Evolutionary conservation across 2,329 filamentous ascomycete genomes (phyloP), one percentile per base, ranked within the genome.

Genomic region (Diaporthe sp.): DNA sequence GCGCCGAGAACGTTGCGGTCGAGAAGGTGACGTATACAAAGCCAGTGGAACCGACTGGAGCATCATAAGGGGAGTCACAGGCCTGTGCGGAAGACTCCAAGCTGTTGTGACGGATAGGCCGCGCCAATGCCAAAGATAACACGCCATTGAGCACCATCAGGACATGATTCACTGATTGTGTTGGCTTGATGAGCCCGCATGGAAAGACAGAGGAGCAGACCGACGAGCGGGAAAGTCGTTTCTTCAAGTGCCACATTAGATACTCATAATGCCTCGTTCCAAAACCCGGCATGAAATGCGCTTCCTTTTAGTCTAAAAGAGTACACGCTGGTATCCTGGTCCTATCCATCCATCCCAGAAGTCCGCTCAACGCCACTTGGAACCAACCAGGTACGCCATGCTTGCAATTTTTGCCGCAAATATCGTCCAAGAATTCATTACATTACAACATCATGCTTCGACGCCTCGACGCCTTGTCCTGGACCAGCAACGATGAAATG

Each of bases 11-110:
- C 75, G 94, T 96, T 59, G 93, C 92, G 22, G 94, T 96, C 55
- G 94, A 96, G 83, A 96, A 96, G 86, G 93, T 96, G 76, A 95
- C 94, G 68, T 96, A 94, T 83, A 94, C 94, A 79, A 96, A 95
- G 86, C 92, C 92, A 51, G 90, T 92, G 72, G 89, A 91, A 78
- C 88, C 90, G 44, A 85, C 87, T 66, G 85, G 84, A 27, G 83
- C 85, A 70, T 87, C 88, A 80, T 90, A 85, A 85, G 79, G 73
- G 71, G 30, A 27, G 27, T 53, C 4, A 25, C 12, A n/a, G 27
- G 50, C n/a, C 27, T 56, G 35, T n/a, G 27, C 25, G 27, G 30
- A 35, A 50, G 25, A 32, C 37, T 47, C n/a, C 47, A 56, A 53
- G 59, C 27, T 50, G 9, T 59, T 63, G 12, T 59, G n/a, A 37